Percentiles rank a stretch among this genome's conserved stretches.
phyloP scores from a whole-genome alignment of 139 green algal species.

The Chlorella sp. region DNA sequence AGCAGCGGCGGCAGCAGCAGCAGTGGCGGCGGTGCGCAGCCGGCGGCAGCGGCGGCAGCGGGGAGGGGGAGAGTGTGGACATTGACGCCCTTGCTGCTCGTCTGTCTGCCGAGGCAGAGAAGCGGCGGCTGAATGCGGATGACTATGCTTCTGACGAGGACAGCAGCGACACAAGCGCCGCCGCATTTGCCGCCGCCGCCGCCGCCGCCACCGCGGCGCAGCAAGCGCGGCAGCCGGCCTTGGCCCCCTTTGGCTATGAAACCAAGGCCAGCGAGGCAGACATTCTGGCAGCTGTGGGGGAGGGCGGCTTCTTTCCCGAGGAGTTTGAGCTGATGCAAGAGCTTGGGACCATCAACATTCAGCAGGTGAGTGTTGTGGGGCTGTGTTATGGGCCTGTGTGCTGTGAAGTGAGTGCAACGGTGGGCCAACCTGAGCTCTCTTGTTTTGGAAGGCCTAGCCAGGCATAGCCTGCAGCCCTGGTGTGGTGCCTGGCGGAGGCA shows the following conservation, averaged over 20 bases:
- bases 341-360: constrained; percentile 72
- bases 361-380: constrained; percentile 34
- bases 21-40: background rate
- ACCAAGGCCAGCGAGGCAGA: constrained; percentile 42
- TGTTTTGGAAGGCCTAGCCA: too few relatives aligned
- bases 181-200: background rate
- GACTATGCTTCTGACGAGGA: background rate
- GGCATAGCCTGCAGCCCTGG: too few relatives aligned
- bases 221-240: background rate
- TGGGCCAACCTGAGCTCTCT: too few relatives aligned
- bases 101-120: constrained; percentile 53
- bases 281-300: constrained; percentile 57
- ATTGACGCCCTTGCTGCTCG: constrained; percentile 59
- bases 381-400: too few relatives aligned
- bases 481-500: too few relatives aligned
- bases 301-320: constrained; percentile 59
- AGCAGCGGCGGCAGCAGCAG: background rate
- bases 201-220: background rate
- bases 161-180: constrained; percentile 2
- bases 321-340: constrained; percentile 78
- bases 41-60: background rate
- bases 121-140: constrained; percentile 12
- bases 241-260: constrained; percentile 20
- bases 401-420: too few relatives aligned
- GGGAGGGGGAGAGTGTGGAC: constrained; percentile 39